These are phyloP conservation scores for Lasiodiplodia sp. DNA, from an alignment of 2,329 filamentous ascomycete genomes.

Conservation along the genomic window DNA sequence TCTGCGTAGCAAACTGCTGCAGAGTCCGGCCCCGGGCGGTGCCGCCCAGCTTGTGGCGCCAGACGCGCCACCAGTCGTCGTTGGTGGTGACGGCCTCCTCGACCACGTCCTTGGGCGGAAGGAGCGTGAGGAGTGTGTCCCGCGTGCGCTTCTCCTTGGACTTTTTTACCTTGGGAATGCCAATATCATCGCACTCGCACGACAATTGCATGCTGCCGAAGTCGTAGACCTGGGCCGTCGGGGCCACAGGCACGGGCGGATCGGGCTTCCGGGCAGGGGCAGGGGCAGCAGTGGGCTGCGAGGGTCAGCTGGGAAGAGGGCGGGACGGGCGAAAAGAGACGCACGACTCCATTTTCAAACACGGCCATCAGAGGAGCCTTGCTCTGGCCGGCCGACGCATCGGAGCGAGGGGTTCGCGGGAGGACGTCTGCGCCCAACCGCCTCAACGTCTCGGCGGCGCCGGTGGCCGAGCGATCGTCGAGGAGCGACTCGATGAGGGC, in stretches of 20 bases:
- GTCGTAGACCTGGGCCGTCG: background rate
- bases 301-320: background rate
- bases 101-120: conserved; percentile 44
- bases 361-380: conserved; percentile 18
- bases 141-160: conserved; percentile 46
- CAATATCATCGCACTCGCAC: conserved; percentile 24
- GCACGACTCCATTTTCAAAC: conserved; percentile 30
- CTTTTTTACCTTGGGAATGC: conserved; percentile 23
- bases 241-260: background rate
- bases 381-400: background rate
- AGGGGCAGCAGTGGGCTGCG: background rate
- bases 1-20: conserved; percentile 53
- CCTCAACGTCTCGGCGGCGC: conserved; percentile 37
- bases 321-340: conserved; percentile 5
- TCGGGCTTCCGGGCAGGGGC: background rate
- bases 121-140: conserved; percentile 43
- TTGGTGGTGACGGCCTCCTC: conserved; percentile 39
- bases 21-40: conserved; percentile 49
- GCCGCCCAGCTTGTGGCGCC: conserved; percentile 51
- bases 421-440: conserved; percentile 17
- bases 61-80: conserved; percentile 52
- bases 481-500: conserved; percentile 49
- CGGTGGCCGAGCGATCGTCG: conserved; percentile 38
- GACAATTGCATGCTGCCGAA: conserved; percentile 7
- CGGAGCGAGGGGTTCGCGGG: conserved; percentile 8